phyloP scores from a whole-genome alignment of 1,284 basidiomycete species.

The Sanguinoderma infundibulare region DNA sequence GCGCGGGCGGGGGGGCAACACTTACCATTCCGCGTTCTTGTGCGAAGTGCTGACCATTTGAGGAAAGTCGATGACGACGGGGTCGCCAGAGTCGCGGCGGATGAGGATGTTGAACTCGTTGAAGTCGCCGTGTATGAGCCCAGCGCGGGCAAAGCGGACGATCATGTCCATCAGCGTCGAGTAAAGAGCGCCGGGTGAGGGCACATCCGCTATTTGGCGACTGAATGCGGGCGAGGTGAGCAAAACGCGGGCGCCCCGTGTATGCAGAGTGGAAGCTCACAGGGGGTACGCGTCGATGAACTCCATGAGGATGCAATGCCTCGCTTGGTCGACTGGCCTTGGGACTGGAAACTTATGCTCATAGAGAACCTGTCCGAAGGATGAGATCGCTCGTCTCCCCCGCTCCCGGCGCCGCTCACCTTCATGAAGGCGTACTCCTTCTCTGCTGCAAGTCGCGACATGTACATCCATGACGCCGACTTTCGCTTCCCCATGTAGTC shows the following conservation, averaged over 20 bases:
- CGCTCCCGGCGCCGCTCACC: constrained; percentile 38
- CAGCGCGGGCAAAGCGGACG: constrained; percentile 90
- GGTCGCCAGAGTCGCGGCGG: constrained; percentile 77
- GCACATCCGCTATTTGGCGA: constrained; percentile 86
- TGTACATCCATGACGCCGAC: constrained; percentile 99
- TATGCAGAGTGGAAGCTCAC: constrained; percentile 48
- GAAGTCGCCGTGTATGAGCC: constrained; percentile 98
- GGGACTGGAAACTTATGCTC: constrained; percentile 95
- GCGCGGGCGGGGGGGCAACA: not conserved
- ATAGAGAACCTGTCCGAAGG: constrained; percentile 74
- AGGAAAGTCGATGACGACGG: constrained; percentile 97
- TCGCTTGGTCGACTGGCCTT: constrained; percentile 89
- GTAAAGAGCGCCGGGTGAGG: constrained; percentile 89
- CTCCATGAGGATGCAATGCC: constrained; percentile 97
- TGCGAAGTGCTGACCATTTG: constrained; percentile 99
- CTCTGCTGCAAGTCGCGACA: constrained; percentile 94
- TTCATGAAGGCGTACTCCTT: constrained; percentile 99
- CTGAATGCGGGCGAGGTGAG: constrained; percentile 44
- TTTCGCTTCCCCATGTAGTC: constrained; percentile 97
- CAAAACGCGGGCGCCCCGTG: not conserved
- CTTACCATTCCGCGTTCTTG: constrained; percentile 95
- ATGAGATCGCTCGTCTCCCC: constrained; percentile 11
- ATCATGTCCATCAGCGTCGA: constrained; percentile 95
- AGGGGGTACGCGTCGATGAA: constrained; percentile 96
- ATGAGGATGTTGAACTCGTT: constrained; percentile 99